Evolutionary conservation across 768 basidiomycete genomes (phyloP), one percentile per base, ranked within the genome.

Genomic region (Tremella fuciformis): DNA sequence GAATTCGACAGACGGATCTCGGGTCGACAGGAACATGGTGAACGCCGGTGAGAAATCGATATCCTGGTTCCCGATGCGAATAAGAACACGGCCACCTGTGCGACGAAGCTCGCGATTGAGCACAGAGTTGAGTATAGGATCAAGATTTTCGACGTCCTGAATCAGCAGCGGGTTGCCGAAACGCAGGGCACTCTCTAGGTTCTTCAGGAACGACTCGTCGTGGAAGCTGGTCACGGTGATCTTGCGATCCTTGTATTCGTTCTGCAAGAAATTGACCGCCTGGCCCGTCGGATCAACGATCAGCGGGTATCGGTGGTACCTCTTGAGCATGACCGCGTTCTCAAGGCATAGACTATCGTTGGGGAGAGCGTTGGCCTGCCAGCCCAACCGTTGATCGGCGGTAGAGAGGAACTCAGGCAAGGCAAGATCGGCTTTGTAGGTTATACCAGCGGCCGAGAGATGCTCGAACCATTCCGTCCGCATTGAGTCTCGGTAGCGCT

Each of bases 41-140:
- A 99, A 99, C n/a, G 96, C 87, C 6, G 96, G 96, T 0, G 96
- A 99, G 76, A 98, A 97, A 76, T 99, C 96, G 76, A 99, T 97
- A 66, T 99, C 96, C 79, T 99, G 96, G 73, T 83, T 97, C 3
- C 96, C 94, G 19, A 98, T 81, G 38, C 96, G 89, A 62, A 99
- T 96, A 40, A 98, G 84, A 13, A 98, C 92, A 76, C 96, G 91
- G 42, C 96, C 96, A 42, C 96, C 96, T 1, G 96, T 96, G 24
- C 93, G 84, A 38, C 92, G 83, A 51, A 97, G 90, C 78, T 99
- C 96, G 70, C 86, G 90, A 82, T 99, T 99, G 64, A 99, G 82
- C 25, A 99, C 93, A 1, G 92, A 88, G 70, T 99, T 99, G 56
- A 99, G 81, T 65, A 98, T 96, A 4, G 96, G 96, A 74, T 99